Conservation (phyloP, 441 rosid species). For the Jatropha multifida region DNA sequence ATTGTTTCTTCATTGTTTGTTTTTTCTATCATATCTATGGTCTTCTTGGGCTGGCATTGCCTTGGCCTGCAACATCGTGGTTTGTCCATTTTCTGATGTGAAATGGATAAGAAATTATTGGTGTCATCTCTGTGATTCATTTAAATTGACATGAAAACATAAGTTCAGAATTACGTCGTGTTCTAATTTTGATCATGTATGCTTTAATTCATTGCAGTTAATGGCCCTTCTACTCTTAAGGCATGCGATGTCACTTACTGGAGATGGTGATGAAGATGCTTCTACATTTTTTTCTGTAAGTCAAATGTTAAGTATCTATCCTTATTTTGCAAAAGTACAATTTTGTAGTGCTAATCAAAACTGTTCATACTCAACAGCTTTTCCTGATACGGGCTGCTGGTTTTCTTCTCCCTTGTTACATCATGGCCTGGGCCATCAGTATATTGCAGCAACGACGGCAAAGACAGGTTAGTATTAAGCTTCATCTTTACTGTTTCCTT, state of each 20-base stretch:
- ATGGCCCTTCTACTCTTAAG: conserved; percentile 87
- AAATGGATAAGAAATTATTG: not conserved
- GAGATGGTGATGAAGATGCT: conserved; percentile 70
- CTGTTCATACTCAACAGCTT: conserved; percentile 37
- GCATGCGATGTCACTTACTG: conserved; percentile 64
- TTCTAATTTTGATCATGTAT: not conserved
- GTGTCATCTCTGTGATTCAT: no score
- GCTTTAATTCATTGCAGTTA: conserved; percentile 40
- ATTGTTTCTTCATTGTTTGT: not conserved
- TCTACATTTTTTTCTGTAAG: conserved; percentile 81
- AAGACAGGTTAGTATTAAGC: conserved; percentile 57
- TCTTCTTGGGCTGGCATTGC: not conserved
- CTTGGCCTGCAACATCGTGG: not conserved
- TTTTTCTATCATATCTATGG: not conserved
- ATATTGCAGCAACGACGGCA: conserved; percentile 86
- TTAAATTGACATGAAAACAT: not conserved
- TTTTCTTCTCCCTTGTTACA: conserved; percentile 94
- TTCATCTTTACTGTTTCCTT: not conserved
- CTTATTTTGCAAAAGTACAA: conserved; percentile 10
- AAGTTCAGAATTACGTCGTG: not conserved
- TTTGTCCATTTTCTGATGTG: not conserved
- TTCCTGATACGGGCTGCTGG: conserved; percentile 82
- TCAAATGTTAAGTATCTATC: conserved; percentile 3
- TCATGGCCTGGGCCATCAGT: conserved; percentile 98
- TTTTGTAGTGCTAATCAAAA: conserved; percentile 3